Evolutionary conservation across 805 yeast species (phyloP), one percentile per base, ranked within the genome.

Genomic region (Torulaspora delbrueckii): DNA sequence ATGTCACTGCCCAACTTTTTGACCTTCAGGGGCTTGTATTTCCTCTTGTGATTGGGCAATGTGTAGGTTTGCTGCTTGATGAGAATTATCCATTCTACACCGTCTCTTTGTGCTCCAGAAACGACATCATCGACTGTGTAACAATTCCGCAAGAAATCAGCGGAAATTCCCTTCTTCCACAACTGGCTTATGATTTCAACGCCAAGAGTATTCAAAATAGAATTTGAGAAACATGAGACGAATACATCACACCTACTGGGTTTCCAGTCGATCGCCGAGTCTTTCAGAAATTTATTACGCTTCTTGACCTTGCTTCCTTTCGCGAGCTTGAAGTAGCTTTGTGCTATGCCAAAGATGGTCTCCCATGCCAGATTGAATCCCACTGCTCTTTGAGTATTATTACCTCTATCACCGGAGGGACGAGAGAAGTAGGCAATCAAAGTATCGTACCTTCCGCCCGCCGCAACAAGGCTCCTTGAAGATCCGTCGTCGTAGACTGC

Each of bases 381-480:
- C 35, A 90, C 97, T 1, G 89, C 96, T 43, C 74, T 73, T 16
- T 76, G 72, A 40, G 75, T 50, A 32, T 57, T 59, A 31, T 46
- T 55, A 2, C 50, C 40, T 39, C 60, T 60, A 3, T 60, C 65
- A 16, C 71, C 60, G 47, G 77, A 67, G 1, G 79, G 75, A 53
- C 86, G 80, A 0, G 91, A 77, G 48, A 88, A 74, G 13, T 81
- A 73, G 2, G 78, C 70, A 10, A 89, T 77, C 52, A 93, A 71
- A 16, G 73, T 70, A 57, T 91, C 98, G 60, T 89, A 93, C 45
- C 99, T 72, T 2, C 99, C 99, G 37, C 99, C 99, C 0, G 93
- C 91, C 12, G 93, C 93, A 33, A 93, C 70, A 26, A 83, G 51
- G 33, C 61, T 69, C 70, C 69, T 56, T 61, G 62, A 51, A 59